Evolutionary conservation across 164 flowering plant genomes (phyloP), one percentile per base, ranked within the genome.

Genomic region (Sedum album): DNA sequence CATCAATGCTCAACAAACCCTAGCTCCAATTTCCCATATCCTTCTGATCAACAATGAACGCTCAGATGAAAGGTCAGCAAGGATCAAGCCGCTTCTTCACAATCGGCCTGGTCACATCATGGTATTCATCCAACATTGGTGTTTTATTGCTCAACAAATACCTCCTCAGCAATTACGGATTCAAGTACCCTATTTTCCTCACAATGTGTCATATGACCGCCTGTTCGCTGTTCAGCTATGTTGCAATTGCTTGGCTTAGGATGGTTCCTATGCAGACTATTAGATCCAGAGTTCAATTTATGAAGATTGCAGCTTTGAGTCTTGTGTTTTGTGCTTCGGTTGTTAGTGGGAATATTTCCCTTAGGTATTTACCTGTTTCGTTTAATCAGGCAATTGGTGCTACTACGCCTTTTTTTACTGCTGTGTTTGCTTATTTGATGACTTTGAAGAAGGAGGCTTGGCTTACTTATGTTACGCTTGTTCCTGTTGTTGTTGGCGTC

Each of bases 341-440:
- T 38, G 90, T 86, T 28, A 77, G 84, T 44, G 90, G 90, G 5
- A 86, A 86, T 55, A 66, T 86, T 26, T 86, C 90, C 15, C 76
- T 86, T 41, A 76, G 83, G 63, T 86, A 73, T 68, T 38, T 86
- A 69, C 90, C 90, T 0, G 90, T 86, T 17, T 77, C 82, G 1
- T 86, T 86, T 66, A 86, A 82, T 65, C 90, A 86, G 80, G 90
- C 90, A 0, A 73, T 86, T 26, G 90, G 90, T 9, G 88, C 90
- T 31, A 86, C 90, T 57, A 86, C 90, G 69, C 90, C 90, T 5
- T 86, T 86, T 67, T 86, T 86, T 77, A 86, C 90, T 11, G 90
- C 90, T 2, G 84, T 86, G 0, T 86, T 86, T 60, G 90, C 90
- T 10, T 86, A 82, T 68, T 33, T 86, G 23, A 84, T 86, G 80